phyloP scores from a whole-genome alignment of 2,329 filamentous ascomycete species.

The Diplodia scrobiculata region DNA sequence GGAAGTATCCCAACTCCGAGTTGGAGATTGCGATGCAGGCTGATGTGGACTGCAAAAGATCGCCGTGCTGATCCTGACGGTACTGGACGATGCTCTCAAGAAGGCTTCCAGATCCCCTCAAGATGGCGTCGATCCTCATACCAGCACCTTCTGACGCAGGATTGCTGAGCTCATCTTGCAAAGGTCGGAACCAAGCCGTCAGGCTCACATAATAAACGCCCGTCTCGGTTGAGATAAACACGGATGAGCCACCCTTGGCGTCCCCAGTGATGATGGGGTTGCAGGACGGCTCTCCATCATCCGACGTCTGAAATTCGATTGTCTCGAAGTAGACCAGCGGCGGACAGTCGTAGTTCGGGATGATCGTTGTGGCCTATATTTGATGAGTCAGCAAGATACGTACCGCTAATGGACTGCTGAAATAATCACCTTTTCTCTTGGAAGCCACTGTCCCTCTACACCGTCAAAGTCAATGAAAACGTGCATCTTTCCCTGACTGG shows the following conservation, averaged over 20 bases:
- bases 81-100: conserved; percentile 52
- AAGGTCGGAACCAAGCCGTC: conserved; percentile 57
- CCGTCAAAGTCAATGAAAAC: conserved; percentile 64
- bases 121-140: conserved; percentile 60
- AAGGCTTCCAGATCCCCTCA: conserved; percentile 54
- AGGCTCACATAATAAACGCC: conserved; percentile 60
- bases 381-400: conserved; percentile 13
- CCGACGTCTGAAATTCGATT: conserved; percentile 39
- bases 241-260: conserved; percentile 58
- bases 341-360: conserved; percentile 35
- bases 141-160: conserved; percentile 54
- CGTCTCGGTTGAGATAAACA: conserved; percentile 59
- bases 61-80: conserved; percentile 39
- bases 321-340: conserved; percentile 47
- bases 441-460: conserved; percentile 65
- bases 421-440: conserved; percentile 43
- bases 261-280: conserved; percentile 61
- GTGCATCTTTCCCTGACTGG: conserved; percentile 58
- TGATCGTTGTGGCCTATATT: conserved; percentile 5
- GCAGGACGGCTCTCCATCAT: conserved; percentile 38
- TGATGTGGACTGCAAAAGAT: conserved; percentile 36
- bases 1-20: conserved; percentile 59
- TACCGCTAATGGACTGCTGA: neutral
- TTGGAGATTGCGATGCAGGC: conserved; percentile 58
- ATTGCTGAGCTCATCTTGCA: conserved; percentile 60